These are phyloP conservation scores for Silene uniflora DNA, from an alignment of 148 eudicot species.

Conservation along the genomic window DNA sequence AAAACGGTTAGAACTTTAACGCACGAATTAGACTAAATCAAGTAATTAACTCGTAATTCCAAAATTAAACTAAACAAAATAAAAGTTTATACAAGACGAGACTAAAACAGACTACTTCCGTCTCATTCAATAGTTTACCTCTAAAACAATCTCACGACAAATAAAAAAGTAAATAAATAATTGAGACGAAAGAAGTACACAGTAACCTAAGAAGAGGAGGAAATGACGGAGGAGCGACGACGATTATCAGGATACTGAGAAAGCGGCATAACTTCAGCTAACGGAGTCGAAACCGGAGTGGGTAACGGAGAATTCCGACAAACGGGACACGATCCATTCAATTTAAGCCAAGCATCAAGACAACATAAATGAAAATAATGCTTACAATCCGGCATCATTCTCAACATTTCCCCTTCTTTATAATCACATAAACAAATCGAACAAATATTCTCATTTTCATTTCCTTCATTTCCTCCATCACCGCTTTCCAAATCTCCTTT, in stretches of 20 bases:
- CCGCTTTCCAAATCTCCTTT: constrained; percentile 4
- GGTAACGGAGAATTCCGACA: constrained; percentile 91
- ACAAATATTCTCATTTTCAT: constrained; percentile 38
- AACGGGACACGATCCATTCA: constrained; percentile 78
- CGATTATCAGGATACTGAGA: constrained; percentile 75
- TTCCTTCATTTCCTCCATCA: background rate
- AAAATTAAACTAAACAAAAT: background rate
- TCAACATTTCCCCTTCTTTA: constrained; percentile 67
- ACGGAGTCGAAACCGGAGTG: constrained; percentile 84
- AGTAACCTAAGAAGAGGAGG: constrained; percentile 13
- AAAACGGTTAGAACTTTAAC: background rate
- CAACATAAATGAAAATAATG: constrained; percentile 68
- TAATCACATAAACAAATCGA: constrained; percentile 86
- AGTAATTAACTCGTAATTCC: background rate
- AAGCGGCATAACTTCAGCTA: constrained; percentile 80
- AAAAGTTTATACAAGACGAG: too few relatives aligned
- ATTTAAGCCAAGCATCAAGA: constrained; percentile 80
- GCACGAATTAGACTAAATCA: constrained; percentile 11
- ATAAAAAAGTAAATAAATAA: background rate
- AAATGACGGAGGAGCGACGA: constrained; percentile 32
- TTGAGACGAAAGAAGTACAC: background rate
- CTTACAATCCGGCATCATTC: constrained; percentile 86
- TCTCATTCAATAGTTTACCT: too few relatives aligned
- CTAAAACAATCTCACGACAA: background rate
- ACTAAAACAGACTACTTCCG: too few relatives aligned